Evolutionary conservation across 495 filamentous ascomycete species (phyloP).

Genomic region (Penicillium canescens): DNA sequence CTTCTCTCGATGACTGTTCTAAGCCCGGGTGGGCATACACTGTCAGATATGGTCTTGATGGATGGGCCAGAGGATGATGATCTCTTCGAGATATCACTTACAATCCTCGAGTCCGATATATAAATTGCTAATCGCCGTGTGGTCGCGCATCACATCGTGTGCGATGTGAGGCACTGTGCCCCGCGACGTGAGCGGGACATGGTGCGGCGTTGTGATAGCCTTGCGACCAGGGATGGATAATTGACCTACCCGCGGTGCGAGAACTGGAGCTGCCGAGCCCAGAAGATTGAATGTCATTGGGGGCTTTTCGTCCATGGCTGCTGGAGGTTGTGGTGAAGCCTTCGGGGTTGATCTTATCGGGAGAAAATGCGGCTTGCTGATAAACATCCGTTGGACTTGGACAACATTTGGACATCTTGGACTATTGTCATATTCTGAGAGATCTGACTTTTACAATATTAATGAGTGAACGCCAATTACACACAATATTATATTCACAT

Average conservation of each 20-base stretch:
- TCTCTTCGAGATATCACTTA: constrained; percentile 44
- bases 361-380: constrained; percentile 18
- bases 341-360: constrained; percentile 19
- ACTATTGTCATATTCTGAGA: background rate
- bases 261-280: constrained; percentile 21
- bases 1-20: constrained; percentile 71
- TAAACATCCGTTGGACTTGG: constrained; percentile 6
- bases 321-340: constrained; percentile 13
- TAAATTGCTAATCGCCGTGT: constrained; percentile 63
- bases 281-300: constrained; percentile 35
- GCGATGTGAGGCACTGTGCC: constrained; percentile 84
- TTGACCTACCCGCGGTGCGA: constrained; percentile 59
- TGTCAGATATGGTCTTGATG: constrained; percentile 19
- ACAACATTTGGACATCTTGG: background rate
- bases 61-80: background rate
- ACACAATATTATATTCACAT: background rate
- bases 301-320: constrained; percentile 29
- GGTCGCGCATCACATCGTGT: constrained; percentile 73
- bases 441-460: background rate
- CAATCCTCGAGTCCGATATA: constrained; percentile 93
- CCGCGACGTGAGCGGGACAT: constrained; percentile 74
- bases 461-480: background rate
- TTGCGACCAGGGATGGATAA: constrained; percentile 60
- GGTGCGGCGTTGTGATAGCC: constrained; percentile 76
- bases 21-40: constrained; percentile 34